Conservation (phyloP, 2,329 filamentous ascomycete species). For the Albophoma yamanashiensis region DNA sequence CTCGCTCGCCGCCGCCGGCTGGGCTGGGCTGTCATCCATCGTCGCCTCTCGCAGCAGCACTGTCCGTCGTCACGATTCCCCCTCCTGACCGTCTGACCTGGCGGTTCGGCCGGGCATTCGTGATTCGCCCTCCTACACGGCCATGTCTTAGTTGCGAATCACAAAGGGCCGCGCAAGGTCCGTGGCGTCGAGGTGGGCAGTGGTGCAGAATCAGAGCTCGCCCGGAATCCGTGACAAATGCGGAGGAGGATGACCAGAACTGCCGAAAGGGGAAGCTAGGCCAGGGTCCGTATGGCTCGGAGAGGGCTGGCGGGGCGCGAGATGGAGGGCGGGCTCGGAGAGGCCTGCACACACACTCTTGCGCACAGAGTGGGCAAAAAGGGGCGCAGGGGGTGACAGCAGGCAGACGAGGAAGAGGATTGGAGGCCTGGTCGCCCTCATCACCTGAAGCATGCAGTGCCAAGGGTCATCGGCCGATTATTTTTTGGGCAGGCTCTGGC, state of each 20-base stretch:
- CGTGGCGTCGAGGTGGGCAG: constrained; percentile 3
- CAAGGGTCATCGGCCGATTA: constrained; percentile 1
- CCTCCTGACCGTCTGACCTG: background rate
- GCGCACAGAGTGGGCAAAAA: background rate
- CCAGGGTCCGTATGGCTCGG: background rate
- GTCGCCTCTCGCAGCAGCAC: background rate
- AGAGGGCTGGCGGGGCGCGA: background rate
- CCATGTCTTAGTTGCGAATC: constrained; percentile 3
- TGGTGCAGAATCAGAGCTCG: constrained; percentile 5
- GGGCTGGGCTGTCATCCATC: background rate
- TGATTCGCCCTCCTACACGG: constrained; percentile 1
- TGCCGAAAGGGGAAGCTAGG: constrained; percentile 9
- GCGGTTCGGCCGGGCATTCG: background rate
- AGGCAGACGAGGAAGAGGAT: background rate
- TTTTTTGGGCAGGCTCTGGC: background rate
- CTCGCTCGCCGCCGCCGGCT: background rate
- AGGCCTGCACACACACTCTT: background rate
- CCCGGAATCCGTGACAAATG: constrained; percentile 3
- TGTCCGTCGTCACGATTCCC: background rate
- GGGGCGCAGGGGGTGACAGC: background rate
- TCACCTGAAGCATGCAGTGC: constrained; percentile 1
- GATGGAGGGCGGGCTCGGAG: background rate
- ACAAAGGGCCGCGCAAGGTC: background rate
- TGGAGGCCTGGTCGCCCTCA: background rate
- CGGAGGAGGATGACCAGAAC: constrained; percentile 5